Conservation (phyloP, 257 asterid genomes). For the Cordia subcordata region DNA sequence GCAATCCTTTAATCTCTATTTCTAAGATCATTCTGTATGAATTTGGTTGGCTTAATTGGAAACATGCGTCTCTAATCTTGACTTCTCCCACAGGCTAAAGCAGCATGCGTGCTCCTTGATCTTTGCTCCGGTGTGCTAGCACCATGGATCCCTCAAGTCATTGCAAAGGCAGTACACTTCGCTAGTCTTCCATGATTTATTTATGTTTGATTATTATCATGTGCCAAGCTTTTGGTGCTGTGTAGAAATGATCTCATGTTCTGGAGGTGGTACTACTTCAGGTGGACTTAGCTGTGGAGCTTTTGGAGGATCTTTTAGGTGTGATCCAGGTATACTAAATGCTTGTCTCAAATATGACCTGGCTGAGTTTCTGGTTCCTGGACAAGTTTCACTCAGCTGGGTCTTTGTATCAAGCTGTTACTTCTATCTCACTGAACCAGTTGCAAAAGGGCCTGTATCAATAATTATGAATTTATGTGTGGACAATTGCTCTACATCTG, state of each 20-base stretch:
- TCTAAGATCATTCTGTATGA: slow-evolving; percentile 12
- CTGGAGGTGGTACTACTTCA: slow-evolving; percentile 22
- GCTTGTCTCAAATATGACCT: neutral
- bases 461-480: too few relatives aligned
- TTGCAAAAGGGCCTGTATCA: too few relatives aligned
- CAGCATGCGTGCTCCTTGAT: slow-evolving; percentile 90
- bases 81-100: slow-evolving; percentile 65
- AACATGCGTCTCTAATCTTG: slow-evolving; percentile 12
- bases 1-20: slow-evolving; percentile 5
- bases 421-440: neutral
- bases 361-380: neutral
- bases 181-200: neutral
- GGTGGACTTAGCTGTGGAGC: slow-evolving; percentile 91
- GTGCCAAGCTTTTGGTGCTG: neutral
- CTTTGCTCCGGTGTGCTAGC: slow-evolving; percentile 85
- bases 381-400: neutral
- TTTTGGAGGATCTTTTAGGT: slow-evolving; percentile 88
- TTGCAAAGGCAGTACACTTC: slow-evolving; percentile 64
- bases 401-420: neutral
- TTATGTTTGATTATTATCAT: neutral
- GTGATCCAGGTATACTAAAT: slow-evolving; percentile 63
- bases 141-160: slow-evolving; percentile 93
- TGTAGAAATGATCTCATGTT: neutral
- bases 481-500: too few relatives aligned
- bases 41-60: slow-evolving; percentile 15